These are phyloP conservation scores for Ramichloridium luteum DNA, from an alignment of 2,329 filamentous ascomycete species.

Conservation along the genomic window DNA sequence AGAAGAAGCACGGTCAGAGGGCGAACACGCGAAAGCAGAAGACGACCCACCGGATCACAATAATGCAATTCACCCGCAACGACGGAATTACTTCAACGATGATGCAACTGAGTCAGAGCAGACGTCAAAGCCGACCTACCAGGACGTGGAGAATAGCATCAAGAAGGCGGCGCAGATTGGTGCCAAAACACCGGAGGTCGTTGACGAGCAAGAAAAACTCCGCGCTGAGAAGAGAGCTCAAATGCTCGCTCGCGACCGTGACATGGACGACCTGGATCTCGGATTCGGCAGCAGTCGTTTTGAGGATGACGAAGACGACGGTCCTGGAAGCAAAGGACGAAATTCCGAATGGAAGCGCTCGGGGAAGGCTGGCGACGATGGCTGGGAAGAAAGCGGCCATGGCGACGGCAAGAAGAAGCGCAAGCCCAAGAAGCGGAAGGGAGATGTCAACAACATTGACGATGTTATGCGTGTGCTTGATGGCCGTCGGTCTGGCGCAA, in stretches of 20 bases:
- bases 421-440: constrained; percentile 54
- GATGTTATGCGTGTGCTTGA: constrained; percentile 26
- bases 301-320: constrained; percentile 69
- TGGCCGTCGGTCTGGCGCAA: constrained; percentile 16
- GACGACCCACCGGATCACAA: constrained; percentile 1
- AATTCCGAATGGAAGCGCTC: constrained; percentile 49
- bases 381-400: constrained; percentile 43
- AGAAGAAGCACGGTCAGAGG: not conserved
- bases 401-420: constrained; percentile 56
- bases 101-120: constrained; percentile 7
- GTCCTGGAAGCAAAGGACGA: constrained; percentile 45
- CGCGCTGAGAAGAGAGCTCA: constrained; percentile 50
- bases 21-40: constrained; percentile 5
- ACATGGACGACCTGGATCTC: constrained; percentile 85
- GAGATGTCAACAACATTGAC: constrained; percentile 22
- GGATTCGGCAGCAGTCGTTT: constrained; percentile 82
- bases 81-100: constrained; percentile 29
- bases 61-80: constrained; percentile 3
- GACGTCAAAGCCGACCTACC: constrained; percentile 13
- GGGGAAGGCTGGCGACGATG: constrained; percentile 40
- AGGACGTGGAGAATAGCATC: constrained; percentile 33
- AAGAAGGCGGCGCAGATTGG: constrained; percentile 56
- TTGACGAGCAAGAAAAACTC: constrained; percentile 42
- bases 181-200: constrained; percentile 31
- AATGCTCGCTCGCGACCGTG: constrained; percentile 63